A percentile compares a stretch with the other conserved stretches of the same genome.
phyloP scores from a whole-genome alignment of 140 eudicot species.

The Flaveria floridana region DNA sequence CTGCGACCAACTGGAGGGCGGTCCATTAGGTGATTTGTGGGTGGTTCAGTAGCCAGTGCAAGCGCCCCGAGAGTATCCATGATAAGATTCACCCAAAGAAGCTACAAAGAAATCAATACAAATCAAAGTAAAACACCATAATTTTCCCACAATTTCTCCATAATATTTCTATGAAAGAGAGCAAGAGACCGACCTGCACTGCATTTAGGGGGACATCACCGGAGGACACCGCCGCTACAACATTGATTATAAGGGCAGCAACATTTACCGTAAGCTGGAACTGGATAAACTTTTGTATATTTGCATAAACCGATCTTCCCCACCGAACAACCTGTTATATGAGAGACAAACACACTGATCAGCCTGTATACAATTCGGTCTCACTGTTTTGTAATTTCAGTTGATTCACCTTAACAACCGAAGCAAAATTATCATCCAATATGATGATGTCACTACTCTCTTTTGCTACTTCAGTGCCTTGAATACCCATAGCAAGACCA shows the following conservation, averaged over 20 bases:
- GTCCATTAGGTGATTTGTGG: constrained; percentile 80
- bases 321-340: constrained; percentile 73
- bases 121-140: neutral
- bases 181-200: constrained; percentile 28
- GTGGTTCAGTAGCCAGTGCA: constrained; percentile 89
- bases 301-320: constrained; percentile 66
- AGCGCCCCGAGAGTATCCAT: constrained; percentile 97
- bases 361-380: neutral
- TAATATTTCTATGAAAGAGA: neutral
- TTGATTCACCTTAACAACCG: constrained; percentile 45
- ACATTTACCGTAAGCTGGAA: constrained; percentile 50
- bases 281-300: constrained; percentile 71
- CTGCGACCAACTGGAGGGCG: constrained; percentile 89
- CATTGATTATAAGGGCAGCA: constrained; percentile 40
- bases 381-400: neutral
- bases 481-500: constrained; percentile 77
- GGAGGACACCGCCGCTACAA: constrained; percentile 33
- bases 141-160: neutral
- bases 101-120: constrained; percentile 42
- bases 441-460: constrained; percentile 67
- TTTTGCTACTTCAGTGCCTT: constrained; percentile 43
- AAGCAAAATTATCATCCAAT: constrained; percentile 53
- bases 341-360: constrained; percentile 16
- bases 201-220: constrained; percentile 39
- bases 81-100: constrained; percentile 89